phyloP scores from a whole-genome alignment of 208 protist genomes.

The Borovskyia barvae region DNA sequence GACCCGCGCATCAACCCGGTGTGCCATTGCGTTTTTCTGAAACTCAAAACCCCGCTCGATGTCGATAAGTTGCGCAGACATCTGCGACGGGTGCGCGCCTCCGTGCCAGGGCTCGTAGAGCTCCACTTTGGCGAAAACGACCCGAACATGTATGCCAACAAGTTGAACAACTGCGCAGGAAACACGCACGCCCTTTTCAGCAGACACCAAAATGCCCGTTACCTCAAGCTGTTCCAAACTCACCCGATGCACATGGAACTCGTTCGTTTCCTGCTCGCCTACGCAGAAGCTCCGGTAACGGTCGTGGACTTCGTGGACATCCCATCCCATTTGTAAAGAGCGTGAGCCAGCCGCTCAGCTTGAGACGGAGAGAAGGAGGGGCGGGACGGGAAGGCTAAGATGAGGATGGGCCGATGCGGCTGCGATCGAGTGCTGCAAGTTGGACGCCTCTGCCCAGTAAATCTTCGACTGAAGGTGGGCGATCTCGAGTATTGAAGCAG shows the following conservation, averaged over 20 bases:
- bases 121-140: constrained; percentile 60
- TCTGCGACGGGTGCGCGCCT: constrained; percentile 20
- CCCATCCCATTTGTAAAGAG: constrained; percentile 31
- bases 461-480: too few relatives aligned
- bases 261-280: constrained; percentile 27
- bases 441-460: too few relatives aligned
- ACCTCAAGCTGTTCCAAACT: constrained; percentile 29
- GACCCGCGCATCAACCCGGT: constrained; percentile 36
- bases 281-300: constrained; percentile 24
- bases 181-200: constrained; percentile 55
- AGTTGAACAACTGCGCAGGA: constrained; percentile 25
- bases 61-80: constrained; percentile 24
- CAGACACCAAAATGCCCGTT: constrained; percentile 36
- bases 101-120: constrained; percentile 54
- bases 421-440: too few relatives aligned
- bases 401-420: too few relatives aligned
- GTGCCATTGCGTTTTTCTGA: constrained; percentile 38
- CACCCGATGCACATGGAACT: constrained; percentile 40
- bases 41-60: constrained; percentile 32
- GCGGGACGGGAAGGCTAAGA: too few relatives aligned
- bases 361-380: too few relatives aligned
- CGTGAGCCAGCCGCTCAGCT: too few relatives aligned
- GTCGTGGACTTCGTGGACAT: constrained; percentile 56
- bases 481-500: too few relatives aligned
- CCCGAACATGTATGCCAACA: constrained; percentile 31